phyloP scores from a whole-genome alignment of 2,329 filamentous ascomycete species.

The Epichloe scottii region DNA sequence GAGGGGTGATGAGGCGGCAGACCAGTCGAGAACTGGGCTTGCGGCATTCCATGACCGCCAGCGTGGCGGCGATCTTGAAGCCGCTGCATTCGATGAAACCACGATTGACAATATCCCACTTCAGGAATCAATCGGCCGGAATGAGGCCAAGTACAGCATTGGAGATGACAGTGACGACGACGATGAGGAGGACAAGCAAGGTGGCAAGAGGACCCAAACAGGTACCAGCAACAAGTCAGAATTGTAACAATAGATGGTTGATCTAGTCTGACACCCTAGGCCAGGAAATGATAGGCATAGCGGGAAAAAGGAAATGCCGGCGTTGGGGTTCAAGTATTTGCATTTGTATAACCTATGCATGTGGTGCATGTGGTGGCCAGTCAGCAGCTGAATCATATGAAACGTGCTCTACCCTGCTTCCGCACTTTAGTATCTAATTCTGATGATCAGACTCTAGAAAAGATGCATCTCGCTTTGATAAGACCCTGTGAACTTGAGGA shows the following conservation, averaged over 20 bases:
- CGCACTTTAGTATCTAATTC: background rate
- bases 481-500: too few species aligned
- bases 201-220: conserved; percentile 1
- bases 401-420: background rate
- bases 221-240: background rate
- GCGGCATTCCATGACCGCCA: conserved; percentile 37
- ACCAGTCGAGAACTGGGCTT: conserved; percentile 23
- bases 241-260: background rate
- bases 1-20: conserved; percentile 23
- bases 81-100: conserved; percentile 53
- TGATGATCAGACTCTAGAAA: too few species aligned
- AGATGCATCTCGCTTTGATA: too few species aligned
- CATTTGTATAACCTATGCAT: background rate
- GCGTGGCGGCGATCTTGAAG: conserved; percentile 42
- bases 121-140: conserved; percentile 28
- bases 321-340: conserved; percentile 1
- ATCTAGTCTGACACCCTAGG: background rate
- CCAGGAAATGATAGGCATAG: background rate
- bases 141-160: conserved; percentile 40
- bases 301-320: background rate
- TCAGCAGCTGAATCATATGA: background rate
- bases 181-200: conserved; percentile 15
- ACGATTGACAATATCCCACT: conserved; percentile 50
- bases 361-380: background rate
- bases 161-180: conserved; percentile 44